Base-by-base conservation (phyloP, 768 basidiomycete genomes). In the Suillus discolor region DNA sequence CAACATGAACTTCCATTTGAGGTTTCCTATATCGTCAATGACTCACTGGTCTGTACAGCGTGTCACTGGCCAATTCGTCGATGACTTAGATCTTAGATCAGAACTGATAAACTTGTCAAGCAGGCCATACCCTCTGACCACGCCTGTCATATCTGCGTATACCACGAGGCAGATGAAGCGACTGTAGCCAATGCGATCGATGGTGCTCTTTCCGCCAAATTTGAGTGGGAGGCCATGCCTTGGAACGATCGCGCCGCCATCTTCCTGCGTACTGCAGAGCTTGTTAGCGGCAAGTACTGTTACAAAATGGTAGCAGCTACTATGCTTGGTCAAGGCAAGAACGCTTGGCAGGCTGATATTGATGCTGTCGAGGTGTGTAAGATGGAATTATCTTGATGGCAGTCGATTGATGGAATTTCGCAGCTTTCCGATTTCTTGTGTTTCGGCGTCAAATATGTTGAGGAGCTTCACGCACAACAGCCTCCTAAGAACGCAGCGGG, bases 341-440 rank as follows among this genome's bases (percentile, higher is more conserved):
- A 98, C 75, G 90, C 85, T 20, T 99, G 97, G 97, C 97, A 99
- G 81, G 97, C 97, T 18, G 97, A 99, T 83, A 99, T 99, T 68
- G 97, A 99, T 77, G 94, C 97, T 62, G 97, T 96, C 5, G 97
- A 99, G 90, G 94, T 94, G 65, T 51, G 85, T 76, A 13, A 13
- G 51, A 62, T 57, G 20, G 12, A 12, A 5, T 23, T 20, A 34
- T 54, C 12, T 31, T 16, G 44, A 55, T n/a, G 13, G 31, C 51
- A 59, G n/a, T 63, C 44, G 42, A n/a, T 61, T 68, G 68, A 44
- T 71, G 62, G 42, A 60, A 36, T 31, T 68, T 42, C 23, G 7
- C 62, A 89, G 96, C 81, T 98, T 64, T 77, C 85, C 42, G 97
- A 99, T 79, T 99, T 99, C 84, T 88, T 98, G 79, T 86, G 97